Evolutionary conservation across 108 stramenopile genomes (phyloP), one percentile per base, ranked within the genome.

Genomic region (Nitzschia palea): DNA sequence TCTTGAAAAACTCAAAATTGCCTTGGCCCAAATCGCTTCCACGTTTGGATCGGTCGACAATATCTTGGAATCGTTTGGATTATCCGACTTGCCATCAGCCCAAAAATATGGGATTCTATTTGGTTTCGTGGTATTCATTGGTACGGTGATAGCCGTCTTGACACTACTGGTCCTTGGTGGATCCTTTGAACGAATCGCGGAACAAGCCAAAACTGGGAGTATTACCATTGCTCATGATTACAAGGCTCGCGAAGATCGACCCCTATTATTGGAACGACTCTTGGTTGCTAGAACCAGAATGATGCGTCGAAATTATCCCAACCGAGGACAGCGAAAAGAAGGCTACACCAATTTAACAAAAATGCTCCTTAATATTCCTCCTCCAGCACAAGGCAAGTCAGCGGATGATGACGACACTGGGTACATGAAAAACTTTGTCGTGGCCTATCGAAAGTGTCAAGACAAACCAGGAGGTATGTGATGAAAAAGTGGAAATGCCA

Each of bases 91-190:
- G 70, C 93, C 93, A 26, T 35, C 65, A 4, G 89, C 93, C 9
- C 93, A 94, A 65, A 78, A 81, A 29, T 87, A 88, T 63, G 93
- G 93, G n/a, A 90, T 94, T 52, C 10, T 86, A 35, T 83, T 89
- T 54, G 93, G 93, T 10, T 77, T 73, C 27, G n/a, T 89, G 25
- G 80, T 80, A 22, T 94, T 94, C 63, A 59, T 63, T 0, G 57
- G 63, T 31, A 94, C 93, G 44, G 78, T 94, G n/a, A 34, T 56
- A 44, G 73, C 89, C 29, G 89, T 94, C 1, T 8, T 91, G 1
- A 36, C 79, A 3, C 52, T 94, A 30, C 60, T 94, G 2, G 67
- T 82, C 2, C 64, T 87, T 20, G 93, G 93, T 44, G 93, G 93
- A 8, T 76, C 84, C 20, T 91, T 87, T 48, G 54, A 84, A 62